These are phyloP conservation scores for Trichoderma atroviride DNA, from an alignment of 2,329 filamentous ascomycete species.

Conservation along the genomic window DNA sequence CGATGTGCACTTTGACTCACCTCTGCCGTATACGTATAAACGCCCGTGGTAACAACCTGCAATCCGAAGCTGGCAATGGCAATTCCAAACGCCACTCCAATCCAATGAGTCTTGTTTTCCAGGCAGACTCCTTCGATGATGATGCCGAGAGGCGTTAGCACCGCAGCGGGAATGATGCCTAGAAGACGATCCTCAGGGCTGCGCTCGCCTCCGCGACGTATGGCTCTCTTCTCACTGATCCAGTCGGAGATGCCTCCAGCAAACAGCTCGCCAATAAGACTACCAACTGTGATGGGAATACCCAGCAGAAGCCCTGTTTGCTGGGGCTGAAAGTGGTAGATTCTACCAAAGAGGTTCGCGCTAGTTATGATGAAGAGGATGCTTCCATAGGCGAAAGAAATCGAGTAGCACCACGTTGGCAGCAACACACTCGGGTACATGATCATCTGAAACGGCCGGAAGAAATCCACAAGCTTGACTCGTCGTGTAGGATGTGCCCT, in stretches of 20 bases:
- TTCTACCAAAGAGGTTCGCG: constrained; percentile 14
- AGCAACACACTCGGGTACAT: constrained; percentile 17
- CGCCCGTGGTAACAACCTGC: constrained; percentile 15
- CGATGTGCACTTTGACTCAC: not conserved
- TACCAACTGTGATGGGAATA: constrained; percentile 18
- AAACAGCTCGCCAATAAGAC: constrained; percentile 16
- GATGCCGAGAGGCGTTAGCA: constrained; percentile 7
- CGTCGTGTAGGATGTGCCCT: constrained; percentile 16
- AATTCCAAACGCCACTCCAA: constrained; percentile 22
- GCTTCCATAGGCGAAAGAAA: constrained; percentile 18
- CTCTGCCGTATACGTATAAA: constrained; percentile 21
- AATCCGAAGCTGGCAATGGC: constrained; percentile 13
- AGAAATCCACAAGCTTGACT: not conserved
- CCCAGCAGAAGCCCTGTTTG: constrained; percentile 13
- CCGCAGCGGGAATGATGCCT: not conserved
- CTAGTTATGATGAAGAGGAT: constrained; percentile 21
- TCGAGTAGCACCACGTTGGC: constrained; percentile 11
- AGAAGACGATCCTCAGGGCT: constrained; percentile 18
- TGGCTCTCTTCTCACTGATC: constrained; percentile 17
- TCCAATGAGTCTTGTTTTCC: constrained; percentile 19
- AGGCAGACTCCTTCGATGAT: constrained; percentile 19
- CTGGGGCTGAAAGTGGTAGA: constrained; percentile 17
- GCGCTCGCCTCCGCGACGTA: constrained; percentile 11
- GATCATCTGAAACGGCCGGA: constrained; percentile 15
- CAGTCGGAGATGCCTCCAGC: constrained; percentile 19